Evolutionary conservation across 352 stramenopile species (phyloP).

Genomic region (Globisporangium echinulatum): DNA sequence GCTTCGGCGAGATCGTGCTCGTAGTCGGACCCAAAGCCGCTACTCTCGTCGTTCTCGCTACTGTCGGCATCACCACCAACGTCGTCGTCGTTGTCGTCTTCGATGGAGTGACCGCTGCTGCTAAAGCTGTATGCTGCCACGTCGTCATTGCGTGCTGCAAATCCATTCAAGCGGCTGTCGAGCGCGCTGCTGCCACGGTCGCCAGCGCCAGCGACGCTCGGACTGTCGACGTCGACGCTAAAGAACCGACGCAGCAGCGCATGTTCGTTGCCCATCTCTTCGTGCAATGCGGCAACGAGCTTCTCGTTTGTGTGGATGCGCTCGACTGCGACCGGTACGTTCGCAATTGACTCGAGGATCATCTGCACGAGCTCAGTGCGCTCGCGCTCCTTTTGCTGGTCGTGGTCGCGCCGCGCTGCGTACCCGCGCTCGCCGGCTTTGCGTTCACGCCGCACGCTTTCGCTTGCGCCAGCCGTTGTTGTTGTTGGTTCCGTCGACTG

Average conservation of each 20-base stretch:
- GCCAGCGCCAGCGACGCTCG: not conserved
- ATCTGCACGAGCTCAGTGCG: constrained; percentile 60
- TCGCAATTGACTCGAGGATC: constrained; percentile 72
- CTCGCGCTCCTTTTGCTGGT: constrained; percentile 52
- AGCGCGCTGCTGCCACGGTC: not conserved
- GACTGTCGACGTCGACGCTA: not conserved
- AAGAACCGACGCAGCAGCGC: constrained; percentile 45
- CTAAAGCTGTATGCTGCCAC: constrained; percentile 3
- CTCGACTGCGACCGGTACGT: constrained; percentile 62
- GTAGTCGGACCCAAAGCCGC: constrained; percentile 56
- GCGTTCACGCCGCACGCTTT: not conserved
- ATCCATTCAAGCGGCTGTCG: constrained; percentile 4
- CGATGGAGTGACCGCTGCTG: constrained; percentile 3
- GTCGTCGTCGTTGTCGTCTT: constrained; percentile 9
- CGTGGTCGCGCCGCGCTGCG: constrained; percentile 20
- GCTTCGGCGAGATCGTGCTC: constrained; percentile 64
- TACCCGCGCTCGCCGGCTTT: not conserved
- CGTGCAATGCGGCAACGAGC: constrained; percentile 42
- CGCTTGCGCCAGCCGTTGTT: not conserved
- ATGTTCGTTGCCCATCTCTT: constrained; percentile 54
- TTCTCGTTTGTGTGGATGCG: constrained; percentile 64
- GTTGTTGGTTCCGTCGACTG: not conserved
- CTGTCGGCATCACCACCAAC: constrained; percentile 1
- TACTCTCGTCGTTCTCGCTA: constrained; percentile 25
- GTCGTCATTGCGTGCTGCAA: not conserved